Evolutionary conservation across 495 filamentous ascomycete species (phyloP).

Genomic region (Penicillium turbatum): DNA sequence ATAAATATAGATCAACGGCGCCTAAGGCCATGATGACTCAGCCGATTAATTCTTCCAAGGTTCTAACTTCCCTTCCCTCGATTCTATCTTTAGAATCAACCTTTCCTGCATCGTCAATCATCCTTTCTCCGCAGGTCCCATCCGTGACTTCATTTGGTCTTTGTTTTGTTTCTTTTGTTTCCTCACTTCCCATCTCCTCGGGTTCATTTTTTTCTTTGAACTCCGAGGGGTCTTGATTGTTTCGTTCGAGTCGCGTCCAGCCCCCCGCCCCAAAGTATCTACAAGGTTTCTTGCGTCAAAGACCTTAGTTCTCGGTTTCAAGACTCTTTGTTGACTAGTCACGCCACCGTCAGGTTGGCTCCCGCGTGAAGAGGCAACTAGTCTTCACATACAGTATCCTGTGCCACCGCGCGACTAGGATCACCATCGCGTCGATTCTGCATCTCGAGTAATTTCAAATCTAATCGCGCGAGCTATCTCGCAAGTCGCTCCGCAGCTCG

Average conservation of each 20-base stretch:
- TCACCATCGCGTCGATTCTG: slow-evolving; percentile 6
- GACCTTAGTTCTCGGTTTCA: background rate
- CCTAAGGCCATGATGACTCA: slow-evolving; percentile 7
- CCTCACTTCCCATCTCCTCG: slow-evolving; percentile 1
- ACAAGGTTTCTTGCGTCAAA: slow-evolving; percentile 3
- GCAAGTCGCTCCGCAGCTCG: background rate
- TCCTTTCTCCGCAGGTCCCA: slow-evolving; percentile 9
- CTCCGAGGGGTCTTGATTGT: slow-evolving; percentile 3
- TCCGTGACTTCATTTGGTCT: slow-evolving; percentile 13
- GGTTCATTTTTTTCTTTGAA: slow-evolving; percentile 1
- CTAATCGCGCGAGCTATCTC: slow-evolving; percentile 1
- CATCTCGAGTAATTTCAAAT: background rate
- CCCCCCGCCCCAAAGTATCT: slow-evolving; percentile 1
- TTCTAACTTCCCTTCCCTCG: slow-evolving; percentile 13
- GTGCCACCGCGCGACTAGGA: background rate
- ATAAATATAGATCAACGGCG: slow-evolving; percentile 10
- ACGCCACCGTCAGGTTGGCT: background rate
- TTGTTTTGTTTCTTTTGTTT: background rate
- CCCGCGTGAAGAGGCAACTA: background rate
- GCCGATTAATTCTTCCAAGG: slow-evolving; percentile 4
- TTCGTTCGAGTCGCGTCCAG: slow-evolving; percentile 3
- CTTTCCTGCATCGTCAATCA: slow-evolving; percentile 33
- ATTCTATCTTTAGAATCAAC: slow-evolving; percentile 37
- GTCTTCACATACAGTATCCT: background rate
- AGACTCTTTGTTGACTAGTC: slow-evolving; percentile 2